These are phyloP conservation scores for Tolypocladium album DNA, from an alignment of 2,329 filamentous ascomycete species.

Conservation along the genomic window DNA sequence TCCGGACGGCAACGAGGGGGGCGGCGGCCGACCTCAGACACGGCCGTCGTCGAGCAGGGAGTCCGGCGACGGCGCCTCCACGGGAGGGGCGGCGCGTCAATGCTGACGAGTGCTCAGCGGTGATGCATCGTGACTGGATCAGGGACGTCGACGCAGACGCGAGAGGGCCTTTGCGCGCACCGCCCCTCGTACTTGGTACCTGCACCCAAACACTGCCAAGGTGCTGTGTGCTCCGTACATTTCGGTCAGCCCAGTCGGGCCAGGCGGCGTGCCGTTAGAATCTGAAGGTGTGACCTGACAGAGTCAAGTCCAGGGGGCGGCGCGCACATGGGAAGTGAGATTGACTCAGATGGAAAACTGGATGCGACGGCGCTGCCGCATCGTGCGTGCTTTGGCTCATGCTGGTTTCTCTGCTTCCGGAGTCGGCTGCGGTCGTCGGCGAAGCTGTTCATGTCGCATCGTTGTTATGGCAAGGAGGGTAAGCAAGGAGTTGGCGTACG, in stretches of 20 bases:
- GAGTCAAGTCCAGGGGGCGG: background rate
- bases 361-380: conserved; percentile 3
- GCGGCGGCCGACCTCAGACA: background rate
- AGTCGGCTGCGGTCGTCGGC: background rate
- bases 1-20: background rate
- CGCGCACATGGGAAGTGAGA: conserved; percentile 9
- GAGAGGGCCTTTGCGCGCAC: background rate
- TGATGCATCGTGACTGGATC: background rate
- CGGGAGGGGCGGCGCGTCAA: background rate
- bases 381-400: background rate
- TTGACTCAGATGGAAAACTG: conserved; percentile 7
- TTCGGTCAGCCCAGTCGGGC: background rate
- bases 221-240: background rate
- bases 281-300: background rate
- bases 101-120: background rate
- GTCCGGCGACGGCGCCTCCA: background rate
- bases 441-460: background rate
- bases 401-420: background rate
- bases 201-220: background rate
- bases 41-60: background rate
- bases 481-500: background rate
- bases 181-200: background rate
- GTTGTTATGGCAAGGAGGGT: background rate
- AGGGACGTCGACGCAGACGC: background rate
- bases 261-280: background rate